Conservation (phyloP, 73 alveolate genomes). For the Tetrahymena malaccensis region DNA sequence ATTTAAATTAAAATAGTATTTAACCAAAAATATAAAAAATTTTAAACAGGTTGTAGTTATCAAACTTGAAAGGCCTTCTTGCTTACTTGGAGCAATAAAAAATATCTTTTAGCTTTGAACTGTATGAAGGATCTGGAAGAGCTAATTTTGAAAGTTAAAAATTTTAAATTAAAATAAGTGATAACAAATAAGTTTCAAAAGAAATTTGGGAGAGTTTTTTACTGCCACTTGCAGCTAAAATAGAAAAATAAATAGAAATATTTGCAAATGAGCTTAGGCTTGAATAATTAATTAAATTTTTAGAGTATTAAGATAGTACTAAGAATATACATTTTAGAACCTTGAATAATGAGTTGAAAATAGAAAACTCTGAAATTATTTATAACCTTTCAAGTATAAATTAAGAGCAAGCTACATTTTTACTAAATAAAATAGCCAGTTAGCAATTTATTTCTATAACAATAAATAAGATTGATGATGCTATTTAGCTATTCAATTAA, state of each 20-base stretch:
- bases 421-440: not conserved
- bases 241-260: not conserved
- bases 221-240: not conserved
- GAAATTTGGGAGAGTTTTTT: not conserved
- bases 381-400: not conserved
- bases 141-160: not conserved
- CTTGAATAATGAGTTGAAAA: not conserved
- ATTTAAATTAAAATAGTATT: too few relatives aligned
- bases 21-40: too few relatives aligned
- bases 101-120: not conserved
- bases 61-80: not conserved
- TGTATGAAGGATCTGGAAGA: not conserved
- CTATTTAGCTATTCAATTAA: not conserved
- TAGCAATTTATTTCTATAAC: not conserved
- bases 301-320: not conserved
- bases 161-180: not conserved
- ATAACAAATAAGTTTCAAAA: not conserved
- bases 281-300: not conserved
- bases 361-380: not conserved
- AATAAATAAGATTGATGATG: not conserved
- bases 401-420: not conserved
- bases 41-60: not conserved
- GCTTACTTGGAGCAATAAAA: not conserved
- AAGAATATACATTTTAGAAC: not conserved
- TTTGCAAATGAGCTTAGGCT: not conserved